phyloP scores from a whole-genome alignment of 176 grass and related monocot genomes.

The Carex littledalei region DNA sequence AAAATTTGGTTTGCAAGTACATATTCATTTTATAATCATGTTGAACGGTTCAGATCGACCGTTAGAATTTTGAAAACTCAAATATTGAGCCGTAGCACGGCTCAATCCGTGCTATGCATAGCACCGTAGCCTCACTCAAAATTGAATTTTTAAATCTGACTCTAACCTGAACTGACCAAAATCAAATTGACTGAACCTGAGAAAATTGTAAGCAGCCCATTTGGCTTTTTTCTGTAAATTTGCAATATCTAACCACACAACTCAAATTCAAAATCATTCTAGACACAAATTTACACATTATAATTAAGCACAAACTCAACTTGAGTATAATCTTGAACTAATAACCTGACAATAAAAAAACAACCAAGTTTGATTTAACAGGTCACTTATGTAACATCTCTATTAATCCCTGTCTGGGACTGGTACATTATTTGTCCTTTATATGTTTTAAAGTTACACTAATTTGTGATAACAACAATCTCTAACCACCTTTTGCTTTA shows the following conservation, averaged over 20 bases:
- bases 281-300: too few species aligned
- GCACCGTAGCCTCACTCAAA: too few species aligned
- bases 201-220: background rate
- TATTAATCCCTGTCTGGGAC: background rate
- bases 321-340: background rate
- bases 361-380: background rate
- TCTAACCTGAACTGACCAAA: background rate
- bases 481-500: conserved; percentile 19
- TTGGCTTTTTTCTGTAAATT: background rate
- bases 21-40: too few species aligned
- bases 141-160: background rate
- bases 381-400: background rate
- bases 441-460: background rate
- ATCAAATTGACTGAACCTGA: background rate
- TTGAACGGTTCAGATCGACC: too few species aligned
- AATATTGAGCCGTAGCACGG: too few species aligned
- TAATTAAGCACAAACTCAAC: background rate
- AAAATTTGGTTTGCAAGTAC: too few species aligned
- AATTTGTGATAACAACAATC: background rate
- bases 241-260: background rate
- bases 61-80: too few species aligned
- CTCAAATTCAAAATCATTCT: too few species aligned
- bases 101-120: too few species aligned
- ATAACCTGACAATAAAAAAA: background rate
- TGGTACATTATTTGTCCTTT: background rate